phyloP scores from a whole-genome alignment of 1,284 basidiomycete species.

The Trichosporon coremiiforme region DNA sequence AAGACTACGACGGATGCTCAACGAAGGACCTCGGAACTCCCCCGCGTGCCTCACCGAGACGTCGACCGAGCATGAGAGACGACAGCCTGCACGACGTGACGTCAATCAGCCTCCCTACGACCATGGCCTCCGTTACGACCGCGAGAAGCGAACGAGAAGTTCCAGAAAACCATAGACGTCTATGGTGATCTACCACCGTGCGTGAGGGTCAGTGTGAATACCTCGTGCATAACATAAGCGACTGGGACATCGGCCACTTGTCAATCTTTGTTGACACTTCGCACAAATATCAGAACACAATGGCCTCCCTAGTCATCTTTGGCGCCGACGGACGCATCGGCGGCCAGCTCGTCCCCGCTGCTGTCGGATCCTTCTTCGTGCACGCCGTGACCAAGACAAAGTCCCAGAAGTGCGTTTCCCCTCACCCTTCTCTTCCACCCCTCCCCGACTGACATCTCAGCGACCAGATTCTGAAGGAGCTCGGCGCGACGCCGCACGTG shows the following conservation, averaged over 20 bases:
- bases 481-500: background rate
- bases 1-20: background rate
- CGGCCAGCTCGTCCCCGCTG: slow-evolving; percentile 4
- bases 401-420: background rate
- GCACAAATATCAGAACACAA: background rate
- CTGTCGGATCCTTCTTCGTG: slow-evolving; percentile 5
- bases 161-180: slow-evolving; percentile 2
- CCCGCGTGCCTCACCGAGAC: background rate
- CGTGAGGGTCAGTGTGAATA: background rate
- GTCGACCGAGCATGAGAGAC: background rate
- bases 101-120: background rate
- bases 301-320: background rate
- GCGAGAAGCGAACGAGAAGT: background rate
- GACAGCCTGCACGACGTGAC: background rate
- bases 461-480: background rate
- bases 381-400: slow-evolving; percentile 16
- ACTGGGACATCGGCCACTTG: too few relatives aligned
- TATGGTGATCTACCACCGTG: background rate
- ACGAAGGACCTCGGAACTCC: background rate
- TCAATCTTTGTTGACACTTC: background rate
- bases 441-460: background rate
- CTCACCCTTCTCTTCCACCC: background rate
- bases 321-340: background rate
- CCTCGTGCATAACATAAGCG: background rate
- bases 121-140: background rate